Evolutionary conservation across 164 flowering plant genomes (phyloP).

Genomic region (Amborella trichopoda): DNA sequence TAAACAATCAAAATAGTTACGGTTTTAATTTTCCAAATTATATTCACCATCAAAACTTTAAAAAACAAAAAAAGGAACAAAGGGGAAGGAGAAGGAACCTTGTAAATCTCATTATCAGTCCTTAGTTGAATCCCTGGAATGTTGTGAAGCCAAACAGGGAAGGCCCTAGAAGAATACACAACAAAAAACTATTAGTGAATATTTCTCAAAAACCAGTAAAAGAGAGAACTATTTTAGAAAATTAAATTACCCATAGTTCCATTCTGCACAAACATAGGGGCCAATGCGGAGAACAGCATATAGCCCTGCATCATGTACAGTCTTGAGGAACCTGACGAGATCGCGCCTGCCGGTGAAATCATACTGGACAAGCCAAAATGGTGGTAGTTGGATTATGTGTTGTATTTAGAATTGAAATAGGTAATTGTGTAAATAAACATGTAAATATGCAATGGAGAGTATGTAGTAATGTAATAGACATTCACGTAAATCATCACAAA

Average conservation of each 20-base stretch:
- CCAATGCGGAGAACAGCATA: constrained; percentile 57
- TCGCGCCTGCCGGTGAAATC: constrained; percentile 47
- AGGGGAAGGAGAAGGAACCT: no score
- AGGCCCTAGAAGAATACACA: background rate
- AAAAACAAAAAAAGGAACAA: background rate
- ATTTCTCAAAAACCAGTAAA: background rate
- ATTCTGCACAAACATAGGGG: constrained; percentile 71
- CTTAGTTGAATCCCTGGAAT: constrained; percentile 1
- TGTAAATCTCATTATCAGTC: background rate
- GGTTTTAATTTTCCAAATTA: background rate
- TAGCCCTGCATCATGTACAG: constrained; percentile 43
- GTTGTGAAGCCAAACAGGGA: background rate
- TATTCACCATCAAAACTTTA: background rate
- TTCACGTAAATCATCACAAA: no score
- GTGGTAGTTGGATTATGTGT: no score
- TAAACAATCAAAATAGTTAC: background rate
- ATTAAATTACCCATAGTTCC: constrained; percentile 59
- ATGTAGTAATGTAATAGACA: no score
- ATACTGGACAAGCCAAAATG: constrained; percentile 17
- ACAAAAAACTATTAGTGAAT: background rate
- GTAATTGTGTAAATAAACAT: no score
- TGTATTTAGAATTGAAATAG: no score
- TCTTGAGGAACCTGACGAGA: constrained; percentile 47
- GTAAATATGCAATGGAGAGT: no score
- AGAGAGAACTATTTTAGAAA: background rate